A percentile compares a stretch with the other conserved stretches of the same genome.
Conservation (phyloP, 2,329 filamentous ascomycete genomes). For the Huntiella omanensis region DNA sequence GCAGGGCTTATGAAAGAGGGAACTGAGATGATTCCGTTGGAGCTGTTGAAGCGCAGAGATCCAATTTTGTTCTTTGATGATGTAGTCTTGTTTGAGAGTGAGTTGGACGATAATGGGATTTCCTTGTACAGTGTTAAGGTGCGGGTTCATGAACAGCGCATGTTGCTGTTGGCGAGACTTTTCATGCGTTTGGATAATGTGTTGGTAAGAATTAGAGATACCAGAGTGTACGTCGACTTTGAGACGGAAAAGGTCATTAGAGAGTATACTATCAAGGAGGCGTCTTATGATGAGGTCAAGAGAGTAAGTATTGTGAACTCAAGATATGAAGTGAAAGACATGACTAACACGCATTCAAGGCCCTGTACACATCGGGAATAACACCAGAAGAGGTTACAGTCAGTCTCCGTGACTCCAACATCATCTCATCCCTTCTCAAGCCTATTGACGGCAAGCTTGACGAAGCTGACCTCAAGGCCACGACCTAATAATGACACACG, state of each 20-base stretch:
- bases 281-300: conserved; percentile 57
- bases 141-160: conserved; percentile 73
- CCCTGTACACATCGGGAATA: conserved; percentile 28
- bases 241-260: conserved; percentile 57
- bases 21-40: conserved; percentile 48
- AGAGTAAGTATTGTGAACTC: conserved; percentile 29
- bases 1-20: conserved; percentile 5
- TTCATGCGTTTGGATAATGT: conserved; percentile 92
- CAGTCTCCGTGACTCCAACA: conserved; percentile 62
- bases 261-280: conserved; percentile 82
- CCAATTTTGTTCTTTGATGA: conserved; percentile 96
- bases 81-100: conserved; percentile 89
- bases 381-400: conserved; percentile 56
- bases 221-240: conserved; percentile 83
- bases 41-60: conserved; percentile 71
- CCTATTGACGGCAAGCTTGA: conserved; percentile 10
- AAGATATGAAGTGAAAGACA: neutral
- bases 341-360: conserved; percentile 18
- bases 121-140: conserved; percentile 80
- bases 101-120: conserved; percentile 94
- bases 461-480: conserved; percentile 5
- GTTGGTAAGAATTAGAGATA: conserved; percentile 71
- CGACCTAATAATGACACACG: neutral
- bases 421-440: conserved; percentile 44
- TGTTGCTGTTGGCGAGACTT: conserved; percentile 68